phyloP scores from a whole-genome alignment of 2,329 filamentous ascomycete genomes.

The Aulographum hederae region DNA sequence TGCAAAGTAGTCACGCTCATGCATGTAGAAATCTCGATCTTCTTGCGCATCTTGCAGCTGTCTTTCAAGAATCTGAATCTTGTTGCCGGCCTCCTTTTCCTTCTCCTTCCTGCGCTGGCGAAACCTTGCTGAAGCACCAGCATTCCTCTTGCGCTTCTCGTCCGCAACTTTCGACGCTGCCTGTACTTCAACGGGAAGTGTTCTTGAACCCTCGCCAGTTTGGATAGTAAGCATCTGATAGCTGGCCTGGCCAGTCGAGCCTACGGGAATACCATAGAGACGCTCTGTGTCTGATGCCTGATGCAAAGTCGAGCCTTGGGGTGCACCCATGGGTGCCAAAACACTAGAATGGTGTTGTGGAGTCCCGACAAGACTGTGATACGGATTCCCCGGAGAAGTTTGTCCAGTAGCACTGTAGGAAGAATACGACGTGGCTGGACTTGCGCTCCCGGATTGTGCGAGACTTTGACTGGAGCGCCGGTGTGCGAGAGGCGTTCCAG shows the following conservation, averaged over 20 bases:
- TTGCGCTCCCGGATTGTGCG: slow-evolving; percentile 21
- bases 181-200: slow-evolving; percentile 59
- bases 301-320: slow-evolving; percentile 15
- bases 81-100: slow-evolving; percentile 52
- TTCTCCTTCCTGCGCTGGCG: slow-evolving; percentile 67
- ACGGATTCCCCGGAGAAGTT: background rate
- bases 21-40: slow-evolving; percentile 55
- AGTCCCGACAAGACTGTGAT: no score
- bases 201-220: slow-evolving; percentile 31
- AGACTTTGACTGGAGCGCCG: slow-evolving; percentile 17
- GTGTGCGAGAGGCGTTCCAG: no score
- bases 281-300: slow-evolving; percentile 6
- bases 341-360: no score
- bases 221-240: slow-evolving; percentile 36
- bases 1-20: slow-evolving; percentile 53
- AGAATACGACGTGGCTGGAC: slow-evolving; percentile 23
- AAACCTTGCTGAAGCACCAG: slow-evolving; percentile 69
- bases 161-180: slow-evolving; percentile 69
- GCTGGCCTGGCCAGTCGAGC: slow-evolving; percentile 25
- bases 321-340: no score
- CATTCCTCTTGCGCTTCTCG: slow-evolving; percentile 72
- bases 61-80: slow-evolving; percentile 50
- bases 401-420: slow-evolving; percentile 21
- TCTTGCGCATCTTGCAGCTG: slow-evolving; percentile 48
- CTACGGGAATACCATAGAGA: slow-evolving; percentile 23